Evolutionary conservation across 2,329 filamentous ascomycete genomes (phyloP), one percentile per base, ranked within the genome.

Genomic region (Hymenoscyphus occultus): DNA sequence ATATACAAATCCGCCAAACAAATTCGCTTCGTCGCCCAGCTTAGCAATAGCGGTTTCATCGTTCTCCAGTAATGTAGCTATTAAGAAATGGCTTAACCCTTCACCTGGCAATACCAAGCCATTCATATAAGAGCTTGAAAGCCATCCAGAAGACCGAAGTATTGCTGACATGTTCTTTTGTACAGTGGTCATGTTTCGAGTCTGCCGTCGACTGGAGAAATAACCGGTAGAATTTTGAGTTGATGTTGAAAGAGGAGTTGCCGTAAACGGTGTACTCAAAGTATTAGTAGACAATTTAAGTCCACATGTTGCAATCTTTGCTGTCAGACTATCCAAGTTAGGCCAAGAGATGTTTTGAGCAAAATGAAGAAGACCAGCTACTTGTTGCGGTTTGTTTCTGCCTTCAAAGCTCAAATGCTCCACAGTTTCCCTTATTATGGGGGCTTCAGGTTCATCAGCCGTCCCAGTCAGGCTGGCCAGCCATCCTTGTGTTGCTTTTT

Each of bases 61-160:
- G 65, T 86, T 87, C 71, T 90, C 88, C 5, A 90, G 75, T 60
- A 90, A 76, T 3, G 87, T 86, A 1, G 86, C 84, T 81, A 90
- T 90, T 57, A 90, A 78, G 65, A 88, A 83, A 72, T 89, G 87
- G 60, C 83, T 81, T 35, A 90, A 71, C 1, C 81, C 81, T 68
- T 90, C 87, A 2, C 87, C 87, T 0, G 87, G 88, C 9, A 90
- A 77, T 71, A 90, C 81, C 56, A 90, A 74, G 0, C 87, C 87
- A 40, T 86, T 89, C 7, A 90, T 78, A 70, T 89, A 90, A 31
- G 86, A 88, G 73, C 87, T 87, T 5, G 87, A 89, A 19, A 90
- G 79, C 88, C 87, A 90, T 1, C 88, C 87, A 0, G 83, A 82
- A 2, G 82, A 77, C 66, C 87, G 83, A 28, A 89, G 77, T 1